phyloP scores from a whole-genome alignment of 2,329 filamentous ascomycete genomes.

The Pezicula rhizophila region DNA sequence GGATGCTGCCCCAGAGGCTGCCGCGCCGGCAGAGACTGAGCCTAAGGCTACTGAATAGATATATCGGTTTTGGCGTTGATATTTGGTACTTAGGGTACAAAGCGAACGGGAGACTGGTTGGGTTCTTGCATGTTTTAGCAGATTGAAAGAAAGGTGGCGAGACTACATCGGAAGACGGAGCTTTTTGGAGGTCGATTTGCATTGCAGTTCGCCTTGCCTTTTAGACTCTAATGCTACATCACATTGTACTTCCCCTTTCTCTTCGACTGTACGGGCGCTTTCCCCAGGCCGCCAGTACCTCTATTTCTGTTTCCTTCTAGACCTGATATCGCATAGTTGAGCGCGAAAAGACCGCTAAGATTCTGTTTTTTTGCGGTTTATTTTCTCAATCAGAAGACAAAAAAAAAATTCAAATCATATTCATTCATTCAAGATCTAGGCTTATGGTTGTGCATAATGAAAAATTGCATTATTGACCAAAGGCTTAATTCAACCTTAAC shows the following conservation, averaged over 20 bases:
- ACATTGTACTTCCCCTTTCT: conserved; percentile 20
- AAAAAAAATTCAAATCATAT: conserved; percentile 23
- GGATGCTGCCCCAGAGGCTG: conserved; percentile 49
- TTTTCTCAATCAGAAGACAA: conserved; percentile 22
- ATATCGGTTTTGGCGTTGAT: conserved; percentile 25
- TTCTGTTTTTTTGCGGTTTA: conserved; percentile 1
- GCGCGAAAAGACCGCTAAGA: neutral
- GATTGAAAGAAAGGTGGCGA: conserved; percentile 18
- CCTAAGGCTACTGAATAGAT: conserved; percentile 25
- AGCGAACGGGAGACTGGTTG: conserved; percentile 19
- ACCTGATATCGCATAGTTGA: conserved; percentile 10
- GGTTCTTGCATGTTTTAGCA: conserved; percentile 26
- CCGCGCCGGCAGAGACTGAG: conserved; percentile 34
- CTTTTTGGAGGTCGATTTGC: conserved; percentile 24
- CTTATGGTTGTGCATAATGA: neutral
- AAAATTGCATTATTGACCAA: too few species aligned
- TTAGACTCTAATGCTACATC: conserved; percentile 26
- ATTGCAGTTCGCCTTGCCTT: conserved; percentile 20
- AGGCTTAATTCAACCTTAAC: neutral
- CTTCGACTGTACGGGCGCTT: conserved; percentile 4
- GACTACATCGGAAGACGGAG: conserved; percentile 13
- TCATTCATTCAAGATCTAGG: conserved; percentile 3
- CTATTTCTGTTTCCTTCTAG: conserved; percentile 9
- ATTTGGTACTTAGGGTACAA: conserved; percentile 25
- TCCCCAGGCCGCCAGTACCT: conserved; percentile 11